Evolutionary conservation across 1,284 basidiomycete genomes (phyloP), one percentile per base, ranked within the genome.

Genomic region (Malassezia caprae): DNA sequence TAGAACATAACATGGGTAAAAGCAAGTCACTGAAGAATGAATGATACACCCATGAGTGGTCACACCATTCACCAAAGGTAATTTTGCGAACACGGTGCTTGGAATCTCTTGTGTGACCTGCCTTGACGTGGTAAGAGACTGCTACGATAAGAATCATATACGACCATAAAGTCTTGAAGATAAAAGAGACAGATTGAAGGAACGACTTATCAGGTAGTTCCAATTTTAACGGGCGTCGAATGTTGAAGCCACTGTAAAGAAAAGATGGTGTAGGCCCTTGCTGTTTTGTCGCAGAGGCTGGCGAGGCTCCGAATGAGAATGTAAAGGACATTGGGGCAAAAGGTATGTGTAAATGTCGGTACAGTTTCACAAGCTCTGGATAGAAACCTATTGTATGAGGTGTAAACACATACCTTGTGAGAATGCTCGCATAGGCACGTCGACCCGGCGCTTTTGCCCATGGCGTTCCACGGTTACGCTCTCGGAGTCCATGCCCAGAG

Each of bases 381-480:
- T 73, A 73, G 53, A 71, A 73, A n/a, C 67, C 68, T 53, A 44
- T 5, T 10, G 15, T 2, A 17, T 28, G 6, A 45, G 47, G 1
- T 17, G 15, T 2, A 24, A 17, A 8, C 35, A 58, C 54, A 30
- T 40, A 62, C 61, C 62, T 17, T 59, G 63, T 21, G 69, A 71
- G 31, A 73, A 69, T 21, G 65, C 64, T 3, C 71, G 63, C 68
- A 73, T 72, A 32, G 71, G 71, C 7, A 72, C 69, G 35, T 73
- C 71, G 44, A 73, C 56, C 19, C 71, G 61, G 2, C 48, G 24
- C 17, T 15, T 19, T 37, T 44, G n/a, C 10, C 32, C 48, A 4
- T 37, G 39, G 24, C 32, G 37, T 28, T 43, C 44, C 8, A 72
- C 64, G 8, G 60, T 52, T 39, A 73, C 67, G 51, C 67, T 69